Percentiles rank a stretch among this genome's conserved stretches.
These are phyloP conservation scores for Halophytophthora batemanensis DNA, from an alignment of 352 stramenopile genomes.

Conservation along the genomic window DNA sequence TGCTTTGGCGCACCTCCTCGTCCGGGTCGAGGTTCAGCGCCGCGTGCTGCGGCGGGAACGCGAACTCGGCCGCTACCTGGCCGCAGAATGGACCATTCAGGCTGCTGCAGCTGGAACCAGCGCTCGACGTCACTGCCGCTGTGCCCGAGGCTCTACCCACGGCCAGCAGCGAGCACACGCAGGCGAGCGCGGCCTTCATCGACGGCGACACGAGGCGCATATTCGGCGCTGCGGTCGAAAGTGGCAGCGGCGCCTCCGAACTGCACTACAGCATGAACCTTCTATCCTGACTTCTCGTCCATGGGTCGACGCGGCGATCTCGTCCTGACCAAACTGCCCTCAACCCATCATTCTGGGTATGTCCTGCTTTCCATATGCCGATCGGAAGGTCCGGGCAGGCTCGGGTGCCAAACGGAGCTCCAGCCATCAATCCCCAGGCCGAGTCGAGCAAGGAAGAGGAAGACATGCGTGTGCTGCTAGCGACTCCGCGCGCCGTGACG, in stretches of 20 bases:
- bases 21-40: constrained; percentile 37
- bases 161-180: not conserved
- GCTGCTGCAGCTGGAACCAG: constrained; percentile 44
- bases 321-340: too few relatives aligned
- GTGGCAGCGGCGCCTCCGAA: not conserved
- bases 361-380: too few relatives aligned
- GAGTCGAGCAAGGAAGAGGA: constrained; percentile 9
- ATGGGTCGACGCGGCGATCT: too few relatives aligned
- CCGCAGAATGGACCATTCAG: constrained; percentile 67
- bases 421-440: constrained; percentile 29
- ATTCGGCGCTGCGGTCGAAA: constrained; percentile 10
- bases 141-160: not conserved
- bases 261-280: too few relatives aligned
- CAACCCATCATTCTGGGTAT: too few relatives aligned
- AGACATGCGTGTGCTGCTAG: constrained; percentile 46
- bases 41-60: constrained; percentile 34
- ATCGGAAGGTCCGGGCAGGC: too few relatives aligned
- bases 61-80: constrained; percentile 23
- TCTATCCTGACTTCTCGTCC: too few relatives aligned
- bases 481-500: constrained; percentile 26
- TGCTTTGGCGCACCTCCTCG: constrained; percentile 30
- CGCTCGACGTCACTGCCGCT: not conserved
- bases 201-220: constrained; percentile 8
- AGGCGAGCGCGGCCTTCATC: constrained; percentile 8
- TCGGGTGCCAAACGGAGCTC: too few relatives aligned